Conservation (phyloP, 2,329 filamentous ascomycete genomes). For the Emmonsia crescens region DNA sequence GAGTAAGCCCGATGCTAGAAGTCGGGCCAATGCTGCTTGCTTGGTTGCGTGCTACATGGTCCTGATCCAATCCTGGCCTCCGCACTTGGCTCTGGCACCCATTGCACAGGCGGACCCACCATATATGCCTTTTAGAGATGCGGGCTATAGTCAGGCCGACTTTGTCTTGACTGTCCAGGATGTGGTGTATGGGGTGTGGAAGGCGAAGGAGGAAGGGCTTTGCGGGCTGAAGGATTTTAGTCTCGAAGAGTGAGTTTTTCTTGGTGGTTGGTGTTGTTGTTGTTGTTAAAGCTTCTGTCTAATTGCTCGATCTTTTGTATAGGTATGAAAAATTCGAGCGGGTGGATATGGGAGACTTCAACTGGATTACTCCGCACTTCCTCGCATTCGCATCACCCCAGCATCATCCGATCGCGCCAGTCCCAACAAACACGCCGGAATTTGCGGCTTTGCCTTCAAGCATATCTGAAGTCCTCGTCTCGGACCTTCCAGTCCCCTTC, state of each 20-base stretch:
- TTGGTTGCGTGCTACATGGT: slow-evolving; percentile 98
- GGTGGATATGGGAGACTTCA: slow-evolving; percentile 98
- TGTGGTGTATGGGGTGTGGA: slow-evolving; percentile 97
- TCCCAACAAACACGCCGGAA: slow-evolving; percentile 60
- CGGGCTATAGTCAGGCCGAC: slow-evolving; percentile 95
- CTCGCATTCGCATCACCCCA: slow-evolving; percentile 94
- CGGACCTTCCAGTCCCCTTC: slow-evolving; percentile 71
- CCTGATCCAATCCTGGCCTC: slow-evolving; percentile 93
- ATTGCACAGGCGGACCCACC: slow-evolving; percentile 95
- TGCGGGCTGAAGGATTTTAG: slow-evolving; percentile 90
- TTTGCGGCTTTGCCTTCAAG: slow-evolving; percentile 66
- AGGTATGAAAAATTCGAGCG: slow-evolving; percentile 88
- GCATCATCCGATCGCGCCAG: slow-evolving; percentile 61
- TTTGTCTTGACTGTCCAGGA: slow-evolving; percentile 94
- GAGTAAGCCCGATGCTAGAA: slow-evolving; percentile 83
- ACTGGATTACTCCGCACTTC: slow-evolving; percentile 95
- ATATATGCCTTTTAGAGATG: slow-evolving; percentile 97
- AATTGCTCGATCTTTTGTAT: slow-evolving; percentile 6
- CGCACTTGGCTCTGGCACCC: slow-evolving; percentile 85
- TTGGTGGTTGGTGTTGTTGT: neutral
- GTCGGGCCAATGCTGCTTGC: slow-evolving; percentile 81
- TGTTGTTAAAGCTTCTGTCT: neutral
- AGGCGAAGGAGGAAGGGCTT: slow-evolving; percentile 89
- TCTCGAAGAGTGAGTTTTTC: slow-evolving; percentile 60
- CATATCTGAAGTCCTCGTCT: slow-evolving; percentile 58